These are phyloP conservation scores for Macrophomina tecta DNA, from an alignment of 2,329 filamentous ascomycete genomes.

Conservation along the genomic window DNA sequence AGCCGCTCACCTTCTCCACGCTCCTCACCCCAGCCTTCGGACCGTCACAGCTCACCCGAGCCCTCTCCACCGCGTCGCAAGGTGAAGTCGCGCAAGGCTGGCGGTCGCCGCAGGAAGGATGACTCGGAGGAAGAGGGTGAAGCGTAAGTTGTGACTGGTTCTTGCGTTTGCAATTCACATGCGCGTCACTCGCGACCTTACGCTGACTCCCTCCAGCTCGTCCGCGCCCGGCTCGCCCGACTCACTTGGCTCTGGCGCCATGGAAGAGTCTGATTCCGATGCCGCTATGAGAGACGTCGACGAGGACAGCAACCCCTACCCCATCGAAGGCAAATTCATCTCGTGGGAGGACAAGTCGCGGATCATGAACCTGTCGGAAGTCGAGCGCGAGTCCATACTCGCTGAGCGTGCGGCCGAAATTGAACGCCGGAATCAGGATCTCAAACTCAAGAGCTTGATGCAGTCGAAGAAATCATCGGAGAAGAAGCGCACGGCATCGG, in stretches of 20 bases:
- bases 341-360: conserved; percentile 61
- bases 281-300: conserved; percentile 54
- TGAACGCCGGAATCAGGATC: conserved; percentile 80
- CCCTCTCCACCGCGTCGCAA: conserved; percentile 58
- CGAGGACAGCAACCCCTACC: conserved; percentile 72
- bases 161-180: background rate
- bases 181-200: background rate
- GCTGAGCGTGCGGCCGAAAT: conserved; percentile 85
- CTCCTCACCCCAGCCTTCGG: conserved; percentile 41
- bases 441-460: conserved; percentile 65
- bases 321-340: conserved; percentile 82
- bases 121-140: conserved; percentile 75
- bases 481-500: conserved; percentile 76
- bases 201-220: conserved; percentile 58
- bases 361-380: conserved; percentile 86
- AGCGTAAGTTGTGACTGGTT: conserved; percentile 65
- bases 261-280: conserved; percentile 77
- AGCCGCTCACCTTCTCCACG: conserved; percentile 61
- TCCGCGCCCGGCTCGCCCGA: conserved; percentile 70
- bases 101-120: conserved; percentile 27
- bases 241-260: conserved; percentile 81
- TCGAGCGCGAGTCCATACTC: conserved; percentile 87
- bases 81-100: conserved; percentile 60
- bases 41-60: conserved; percentile 35
- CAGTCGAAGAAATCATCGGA: conserved; percentile 60